Evolutionary conservation across 1,284 basidiomycete genomes (phyloP), one percentile per base, ranked within the genome.

Genomic region (Somion occarium): DNA sequence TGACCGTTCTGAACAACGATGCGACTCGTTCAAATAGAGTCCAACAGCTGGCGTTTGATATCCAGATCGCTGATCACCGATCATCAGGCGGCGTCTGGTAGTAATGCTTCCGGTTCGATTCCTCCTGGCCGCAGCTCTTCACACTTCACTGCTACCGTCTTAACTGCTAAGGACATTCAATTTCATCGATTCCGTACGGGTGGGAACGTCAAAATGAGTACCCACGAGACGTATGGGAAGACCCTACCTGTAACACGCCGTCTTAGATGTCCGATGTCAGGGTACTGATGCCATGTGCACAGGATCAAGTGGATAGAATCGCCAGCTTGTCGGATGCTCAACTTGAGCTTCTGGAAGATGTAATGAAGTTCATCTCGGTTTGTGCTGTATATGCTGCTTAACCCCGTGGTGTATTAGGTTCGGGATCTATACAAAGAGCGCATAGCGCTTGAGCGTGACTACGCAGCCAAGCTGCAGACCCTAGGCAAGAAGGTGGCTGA

Each of bases 361-460:
- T 87, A n/a, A 63, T 62, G 78, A 12, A n/a, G 4, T 38, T 20
- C 42, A 43, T 4, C 5, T 43, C 22, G 19, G 3, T 4, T 22
- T 7, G 5, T 15, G 41, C 41, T 38, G 41, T 38, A 22, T 24
- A 27, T 20, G 24, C 38, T 49, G 11, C 44, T 49, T 23, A 20
- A 18, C 44, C 37, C 38, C 49, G 44, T 47, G 26, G 37, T n/a
- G 18, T 26, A 18, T 26, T 59, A 90, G 87, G 75, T 85, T 48
- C 79, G 86, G 48, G 87, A 91, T 44, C 62, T 91, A 44, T 83
- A 88, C 61, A 73, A 74, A 48, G 85, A 85, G 49, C 75, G 83
- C 39, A 80, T 72, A 15, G 74, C 72, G 12, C 70, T 91, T 12
- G 89, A 92, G 64, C 79, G 82, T 48, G 88, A 92, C 61, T 91